Base-by-base conservation (phyloP, 2,329 filamentous ascomycete genomes). In the Thielaviopsis euricoi region DNA sequence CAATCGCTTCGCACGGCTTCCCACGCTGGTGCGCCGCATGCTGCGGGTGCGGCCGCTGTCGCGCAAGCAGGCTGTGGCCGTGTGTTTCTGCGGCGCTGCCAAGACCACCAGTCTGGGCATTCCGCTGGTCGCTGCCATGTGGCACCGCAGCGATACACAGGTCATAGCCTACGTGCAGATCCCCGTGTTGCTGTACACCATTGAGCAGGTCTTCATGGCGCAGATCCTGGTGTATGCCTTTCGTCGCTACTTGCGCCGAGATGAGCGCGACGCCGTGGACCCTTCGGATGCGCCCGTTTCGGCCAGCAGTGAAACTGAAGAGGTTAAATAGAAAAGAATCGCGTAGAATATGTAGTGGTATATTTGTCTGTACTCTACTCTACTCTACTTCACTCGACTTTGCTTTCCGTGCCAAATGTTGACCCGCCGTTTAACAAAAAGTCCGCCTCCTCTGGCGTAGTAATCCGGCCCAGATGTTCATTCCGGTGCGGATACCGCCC, bases 61-160 rank as follows among this genome's bases (percentile, higher is more conserved):
- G 0, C 76, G 76, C 43, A 76, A 78, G 59, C 80, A 87, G 63
- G 78, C 83, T 0, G 78, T 87, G 54, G 83, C 85, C 0, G 79
- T 86, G 15, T 87, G 83, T 63, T 87, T 87, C 67, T 87, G 83
- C 64, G 82, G 81, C 25, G 83, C 85, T 0, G 84, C 84, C 15
- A 89, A 89, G 68, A 86, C 84, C 2, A 83, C 83, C 1, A 82
- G 80, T 2, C 73, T 88, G 59, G 83, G 84, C 0, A 84, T 88
- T 7, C 85, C 85, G 0, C 66, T 88, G 26, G 75, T 80, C 55
- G 79, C 80, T 33, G 79, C 84, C 60, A 87, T 88, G 79, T 88
- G 82, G 73, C 71, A 72, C 15, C 73, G 77, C 15, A 69, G 80
- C 10, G 74, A 76, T 62, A 68, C 78, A 50, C 68, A 78, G 46